Conservation (phyloP, 2,329 filamentous ascomycete genomes). For the Geosmithia flava region DNA sequence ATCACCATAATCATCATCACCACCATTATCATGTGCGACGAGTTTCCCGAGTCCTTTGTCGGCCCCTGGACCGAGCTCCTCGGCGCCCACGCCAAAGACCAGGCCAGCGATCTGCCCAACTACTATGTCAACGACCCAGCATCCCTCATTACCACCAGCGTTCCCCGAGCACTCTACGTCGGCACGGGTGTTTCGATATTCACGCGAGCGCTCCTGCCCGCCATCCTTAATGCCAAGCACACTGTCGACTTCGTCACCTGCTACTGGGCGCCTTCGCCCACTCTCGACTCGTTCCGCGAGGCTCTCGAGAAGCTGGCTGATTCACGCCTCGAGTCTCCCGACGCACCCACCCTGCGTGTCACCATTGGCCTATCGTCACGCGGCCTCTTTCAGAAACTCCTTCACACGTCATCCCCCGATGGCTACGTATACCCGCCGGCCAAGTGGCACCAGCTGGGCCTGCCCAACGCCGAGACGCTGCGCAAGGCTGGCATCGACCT, state of each 20-base stretch:
- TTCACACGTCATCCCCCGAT: slow-evolving; percentile 51
- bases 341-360: slow-evolving; percentile 36
- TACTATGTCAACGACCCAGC: slow-evolving; percentile 30
- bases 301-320: slow-evolving; percentile 47
- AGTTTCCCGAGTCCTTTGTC: slow-evolving; percentile 24
- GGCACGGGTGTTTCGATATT: slow-evolving; percentile 48
- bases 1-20: not conserved
- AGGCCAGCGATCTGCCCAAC: slow-evolving; percentile 31
- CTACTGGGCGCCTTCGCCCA: slow-evolving; percentile 63
- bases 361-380: slow-evolving; percentile 67
- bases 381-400: slow-evolving; percentile 60
- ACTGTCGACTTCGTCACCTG: slow-evolving; percentile 71
- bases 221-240: slow-evolving; percentile 43
- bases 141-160: slow-evolving; percentile 34
- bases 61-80: slow-evolving; percentile 23
- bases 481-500: slow-evolving; percentile 51
- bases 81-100: slow-evolving; percentile 16
- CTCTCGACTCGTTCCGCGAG: slow-evolving; percentile 42
- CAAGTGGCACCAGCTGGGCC: slow-evolving; percentile 51
- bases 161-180: slow-evolving; percentile 33
- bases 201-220: slow-evolving; percentile 42
- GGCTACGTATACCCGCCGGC: slow-evolving; percentile 50
- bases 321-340: slow-evolving; percentile 13
- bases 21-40: not conserved
- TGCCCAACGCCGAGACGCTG: slow-evolving; percentile 42